phyloP scores from a whole-genome alignment of 129 eudicot genomes.

The Helianthus annuus region HanXRQr2.0-SUNRISE NC_035448.2:169948001-169948500 shows the following conservation, averaged over 20 bases:
- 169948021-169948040: too few species aligned
- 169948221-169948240: constrained; percentile 46
- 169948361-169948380: constrained; percentile 70
- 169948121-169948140: too few species aligned
- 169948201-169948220: constrained; percentile 25
- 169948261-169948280: constrained; percentile 71
- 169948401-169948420: constrained; percentile 65
- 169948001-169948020: too few species aligned
- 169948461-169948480: too few species aligned
- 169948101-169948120: too few species aligned
- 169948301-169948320: constrained; percentile 55
- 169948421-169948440: not conserved
- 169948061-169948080: not conserved
- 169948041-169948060: too few species aligned
- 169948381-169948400: constrained; percentile 56
- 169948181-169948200: constrained; percentile 35
- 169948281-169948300: constrained; percentile 51
- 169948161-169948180: constrained; percentile 29
- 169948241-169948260: constrained; percentile 57
- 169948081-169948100: not conserved
- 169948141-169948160: not conserved
- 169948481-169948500: too few species aligned
- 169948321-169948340: constrained; percentile 73
- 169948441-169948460: too few species aligned
- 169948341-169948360: constrained; percentile 63